Conservation (phyloP, 1,139 yeast genomes). For the Geotrichum klebahnii region DNA sequence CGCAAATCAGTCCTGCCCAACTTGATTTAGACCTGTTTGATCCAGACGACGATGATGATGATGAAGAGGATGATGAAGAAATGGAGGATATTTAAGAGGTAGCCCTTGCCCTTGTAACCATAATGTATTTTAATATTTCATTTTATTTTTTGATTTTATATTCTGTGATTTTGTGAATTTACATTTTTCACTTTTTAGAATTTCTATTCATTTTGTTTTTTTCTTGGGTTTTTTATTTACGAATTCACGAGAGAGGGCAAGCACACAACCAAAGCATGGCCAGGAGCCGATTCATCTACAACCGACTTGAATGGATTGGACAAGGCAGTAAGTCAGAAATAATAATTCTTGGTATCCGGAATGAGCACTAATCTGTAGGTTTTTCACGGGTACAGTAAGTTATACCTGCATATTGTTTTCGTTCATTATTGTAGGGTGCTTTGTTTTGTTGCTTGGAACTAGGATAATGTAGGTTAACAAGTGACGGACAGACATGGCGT, state of each 20-base stretch:
- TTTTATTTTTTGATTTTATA: neutral
- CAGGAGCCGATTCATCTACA: conserved; percentile 3
- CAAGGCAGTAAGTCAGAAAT: conserved; percentile 17
- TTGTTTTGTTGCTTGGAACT: too few relatives aligned
- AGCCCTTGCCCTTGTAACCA: conserved; percentile 1
- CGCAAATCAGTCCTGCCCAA: conserved; percentile 4
- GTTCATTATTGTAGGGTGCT: too few relatives aligned
- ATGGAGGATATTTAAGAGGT: conserved; percentile 14
- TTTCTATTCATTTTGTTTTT: neutral
- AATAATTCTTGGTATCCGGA: neutral
- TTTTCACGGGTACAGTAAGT: conserved; percentile 8
- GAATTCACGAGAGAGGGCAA: too few relatives aligned
- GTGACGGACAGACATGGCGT: conserved; percentile 12
- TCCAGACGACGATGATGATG: conserved; percentile 38
- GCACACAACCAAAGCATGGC: neutral
- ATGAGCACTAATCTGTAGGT: neutral
- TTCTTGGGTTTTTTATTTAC: too few relatives aligned
- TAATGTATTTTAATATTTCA: neutral
- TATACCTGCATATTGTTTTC: too few relatives aligned
- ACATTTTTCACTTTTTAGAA: neutral
- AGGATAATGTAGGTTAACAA: neutral
- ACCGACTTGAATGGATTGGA: conserved; percentile 15
- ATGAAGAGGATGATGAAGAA: conserved; percentile 22
- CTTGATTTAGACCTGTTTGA: conserved; percentile 39
- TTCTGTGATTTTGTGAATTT: neutral